Percentiles rank a stretch among this genome's conserved stretches.
phyloP scores from a whole-genome alignment of 2,329 filamentous ascomycete genomes.

The Ceratocystis albifundus region DNA sequence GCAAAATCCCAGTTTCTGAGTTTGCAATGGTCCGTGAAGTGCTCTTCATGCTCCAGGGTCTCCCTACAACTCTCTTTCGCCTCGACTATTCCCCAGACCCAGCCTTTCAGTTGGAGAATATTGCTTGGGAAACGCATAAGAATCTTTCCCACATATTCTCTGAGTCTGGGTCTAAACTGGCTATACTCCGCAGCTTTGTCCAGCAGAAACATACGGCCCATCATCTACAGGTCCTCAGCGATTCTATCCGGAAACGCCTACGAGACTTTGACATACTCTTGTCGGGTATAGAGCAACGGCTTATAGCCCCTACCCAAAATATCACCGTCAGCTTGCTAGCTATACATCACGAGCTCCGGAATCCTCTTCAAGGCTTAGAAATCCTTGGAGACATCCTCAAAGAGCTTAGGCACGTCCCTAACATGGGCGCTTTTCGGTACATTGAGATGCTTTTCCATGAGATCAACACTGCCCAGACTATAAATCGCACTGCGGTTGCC shows the following conservation, averaged over 20 bases:
- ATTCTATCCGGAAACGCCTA: slow-evolving; percentile 48
- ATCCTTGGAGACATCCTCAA: slow-evolving; percentile 51
- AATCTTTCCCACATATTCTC: slow-evolving; percentile 39
- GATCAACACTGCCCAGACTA: slow-evolving; percentile 56
- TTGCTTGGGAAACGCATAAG: slow-evolving; percentile 41
- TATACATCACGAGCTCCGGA: slow-evolving; percentile 46
- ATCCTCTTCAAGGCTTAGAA: slow-evolving; percentile 43
- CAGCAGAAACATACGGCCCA: slow-evolving; percentile 39
- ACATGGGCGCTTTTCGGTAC: slow-evolving; percentile 53
- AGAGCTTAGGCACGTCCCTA: slow-evolving; percentile 40
- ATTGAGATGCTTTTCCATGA: slow-evolving; percentile 67
- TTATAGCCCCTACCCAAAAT: slow-evolving; percentile 43
- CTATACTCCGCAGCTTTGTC: slow-evolving; percentile 37
- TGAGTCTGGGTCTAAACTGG: slow-evolving; percentile 37
- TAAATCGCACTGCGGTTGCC: slow-evolving; percentile 52
- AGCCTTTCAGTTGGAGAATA: slow-evolving; percentile 37
- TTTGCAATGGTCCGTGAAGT: slow-evolving; percentile 63
- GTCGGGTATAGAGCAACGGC: slow-evolving; percentile 47
- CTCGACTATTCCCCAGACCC: slow-evolving; percentile 32
- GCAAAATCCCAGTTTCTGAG: slow-evolving; percentile 50
- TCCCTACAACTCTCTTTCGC: slow-evolving; percentile 61
- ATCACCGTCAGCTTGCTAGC: slow-evolving; percentile 55
- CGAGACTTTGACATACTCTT: slow-evolving; percentile 47
- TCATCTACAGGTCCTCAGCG: slow-evolving; percentile 60
- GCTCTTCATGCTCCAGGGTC: slow-evolving; percentile 73